Evolutionary conservation across 495 filamentous ascomycete species (phyloP).

Genomic region (Hypoxylon lienhwacheense): DNA sequence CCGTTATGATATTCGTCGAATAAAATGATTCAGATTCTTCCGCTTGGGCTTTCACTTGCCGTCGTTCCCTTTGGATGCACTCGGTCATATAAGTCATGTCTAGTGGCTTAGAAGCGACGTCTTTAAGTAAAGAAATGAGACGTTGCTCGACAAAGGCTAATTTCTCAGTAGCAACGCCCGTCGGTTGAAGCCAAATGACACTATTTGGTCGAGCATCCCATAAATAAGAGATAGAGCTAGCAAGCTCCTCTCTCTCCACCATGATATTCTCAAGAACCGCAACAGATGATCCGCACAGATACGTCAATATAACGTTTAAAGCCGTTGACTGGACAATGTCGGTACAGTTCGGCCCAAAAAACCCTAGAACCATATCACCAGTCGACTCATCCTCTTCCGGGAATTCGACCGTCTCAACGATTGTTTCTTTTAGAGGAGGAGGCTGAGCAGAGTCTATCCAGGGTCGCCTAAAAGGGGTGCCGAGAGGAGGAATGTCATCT

Average conservation of each 20-base stretch:
- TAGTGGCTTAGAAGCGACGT: conserved; percentile 74
- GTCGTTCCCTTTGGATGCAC: conserved; percentile 74
- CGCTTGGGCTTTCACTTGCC: conserved; percentile 75
- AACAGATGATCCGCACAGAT: conserved; percentile 89
- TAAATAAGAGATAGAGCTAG: conserved; percentile 76
- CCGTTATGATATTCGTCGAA: conserved; percentile 78
- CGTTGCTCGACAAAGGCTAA: conserved; percentile 80
- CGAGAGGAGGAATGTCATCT: conserved; percentile 71
- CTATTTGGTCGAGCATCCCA: conserved; percentile 77
- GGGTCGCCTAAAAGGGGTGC: conserved; percentile 77
- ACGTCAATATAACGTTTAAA: conserved; percentile 73
- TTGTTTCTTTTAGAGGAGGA: conserved; percentile 66
- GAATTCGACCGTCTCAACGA: conserved; percentile 79
- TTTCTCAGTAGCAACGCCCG: conserved; percentile 83
- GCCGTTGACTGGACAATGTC: conserved; percentile 66
- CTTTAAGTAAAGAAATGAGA: conserved; percentile 79
- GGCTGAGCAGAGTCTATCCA: conserved; percentile 87
- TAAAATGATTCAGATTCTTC: conserved; percentile 77
- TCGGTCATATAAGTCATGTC: conserved; percentile 89
- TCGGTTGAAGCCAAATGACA: conserved; percentile 79
- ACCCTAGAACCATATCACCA: conserved; percentile 80
- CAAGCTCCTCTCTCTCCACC: conserved; percentile 90
- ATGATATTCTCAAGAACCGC: conserved; percentile 87
- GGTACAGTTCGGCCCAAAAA: conserved; percentile 79
- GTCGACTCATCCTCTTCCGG: conserved; percentile 94